These are phyloP conservation scores for Suhomyces yuchorum DNA, from an alignment of 1,139 yeast genomes.

Conservation along the genomic window DNA sequence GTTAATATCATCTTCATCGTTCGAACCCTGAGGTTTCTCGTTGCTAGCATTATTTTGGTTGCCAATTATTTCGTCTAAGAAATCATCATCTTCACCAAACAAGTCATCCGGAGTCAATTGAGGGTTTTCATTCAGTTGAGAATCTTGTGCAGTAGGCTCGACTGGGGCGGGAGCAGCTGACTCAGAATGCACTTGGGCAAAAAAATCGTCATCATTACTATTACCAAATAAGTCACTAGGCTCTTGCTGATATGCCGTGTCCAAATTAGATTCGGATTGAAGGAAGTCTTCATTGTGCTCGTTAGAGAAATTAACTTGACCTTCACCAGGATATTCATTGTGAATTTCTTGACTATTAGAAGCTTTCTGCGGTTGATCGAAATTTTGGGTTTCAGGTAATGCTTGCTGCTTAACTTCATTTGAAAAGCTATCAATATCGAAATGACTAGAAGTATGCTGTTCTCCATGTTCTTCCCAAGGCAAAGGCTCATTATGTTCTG, in stretches of 20 bases:
- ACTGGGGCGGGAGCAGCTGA: not conserved
- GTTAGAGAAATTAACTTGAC: not conserved
- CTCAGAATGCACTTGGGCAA: slow-evolving; percentile 2
- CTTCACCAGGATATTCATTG: not conserved
- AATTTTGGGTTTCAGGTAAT: not conserved
- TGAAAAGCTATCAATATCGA: not conserved
- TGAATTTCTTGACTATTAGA: not conserved
- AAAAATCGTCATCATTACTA: slow-evolving; percentile 1
- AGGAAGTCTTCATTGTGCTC: not conserved
- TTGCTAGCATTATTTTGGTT: not conserved
- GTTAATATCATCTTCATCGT: slow-evolving; percentile 2
- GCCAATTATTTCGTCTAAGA: slow-evolving; percentile 16
- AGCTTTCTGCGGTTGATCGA: not conserved
- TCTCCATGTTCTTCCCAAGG: slow-evolving; percentile 10
- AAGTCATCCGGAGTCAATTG: slow-evolving; percentile 16
- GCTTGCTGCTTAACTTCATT: not conserved
- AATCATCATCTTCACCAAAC: slow-evolving; percentile 21
- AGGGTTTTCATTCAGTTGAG: not conserved
- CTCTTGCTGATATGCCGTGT: not conserved
- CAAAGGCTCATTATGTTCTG: not conserved
- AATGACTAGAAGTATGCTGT: not conserved
- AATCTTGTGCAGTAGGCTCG: not conserved
- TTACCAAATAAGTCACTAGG: slow-evolving; percentile 5
- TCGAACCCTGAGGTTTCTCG: not conserved
- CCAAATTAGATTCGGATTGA: not conserved